These are phyloP conservation scores for Brassica hybrid DNA, from an alignment of 441 rosid species.

Conservation along the genomic window DNA sequence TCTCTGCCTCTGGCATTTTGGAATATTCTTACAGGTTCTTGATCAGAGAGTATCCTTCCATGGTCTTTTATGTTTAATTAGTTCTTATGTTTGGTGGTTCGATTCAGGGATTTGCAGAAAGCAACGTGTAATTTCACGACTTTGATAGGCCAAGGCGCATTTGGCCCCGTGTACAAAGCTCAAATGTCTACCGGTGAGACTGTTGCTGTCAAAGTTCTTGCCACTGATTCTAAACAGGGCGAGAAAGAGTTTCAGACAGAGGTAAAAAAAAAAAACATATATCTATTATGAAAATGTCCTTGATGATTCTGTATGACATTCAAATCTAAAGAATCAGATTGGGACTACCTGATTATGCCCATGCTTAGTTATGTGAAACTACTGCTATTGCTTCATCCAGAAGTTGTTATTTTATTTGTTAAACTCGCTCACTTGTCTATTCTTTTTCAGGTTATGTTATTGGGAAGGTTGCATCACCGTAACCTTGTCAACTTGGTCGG, in stretches of 20 bases:
- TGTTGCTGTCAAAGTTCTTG: conserved; percentile 95
- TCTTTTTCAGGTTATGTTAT: conserved; percentile 74
- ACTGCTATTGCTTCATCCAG: conserved; percentile 2
- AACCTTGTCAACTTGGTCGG: conserved; percentile 95
- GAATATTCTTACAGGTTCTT: conserved; percentile 79
- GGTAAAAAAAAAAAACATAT: conserved; percentile 49
- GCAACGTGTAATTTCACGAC: conserved; percentile 93
- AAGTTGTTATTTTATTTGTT: background rate
- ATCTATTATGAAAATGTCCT: background rate
- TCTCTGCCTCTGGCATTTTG: conserved; percentile 88
- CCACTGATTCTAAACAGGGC: conserved; percentile 97
- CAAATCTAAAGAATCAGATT: background rate
- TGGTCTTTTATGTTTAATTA: background rate
- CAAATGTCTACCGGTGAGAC: conserved; percentile 89
- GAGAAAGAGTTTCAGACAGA: conserved; percentile 97
- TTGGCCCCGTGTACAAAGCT: conserved; percentile 98
- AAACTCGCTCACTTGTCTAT: background rate
- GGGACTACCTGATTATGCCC: background rate
- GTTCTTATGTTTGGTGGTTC: background rate
- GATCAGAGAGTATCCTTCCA: too few relatives aligned
- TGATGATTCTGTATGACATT: conserved; percentile 14
- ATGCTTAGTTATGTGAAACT: conserved; percentile 9
- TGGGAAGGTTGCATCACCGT: conserved; percentile 97
- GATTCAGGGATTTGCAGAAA: conserved; percentile 90
- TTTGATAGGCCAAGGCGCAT: conserved; percentile 93